Conservation (phyloP, 495 filamentous ascomycete genomes). For the Xylaria castorea region DNA sequence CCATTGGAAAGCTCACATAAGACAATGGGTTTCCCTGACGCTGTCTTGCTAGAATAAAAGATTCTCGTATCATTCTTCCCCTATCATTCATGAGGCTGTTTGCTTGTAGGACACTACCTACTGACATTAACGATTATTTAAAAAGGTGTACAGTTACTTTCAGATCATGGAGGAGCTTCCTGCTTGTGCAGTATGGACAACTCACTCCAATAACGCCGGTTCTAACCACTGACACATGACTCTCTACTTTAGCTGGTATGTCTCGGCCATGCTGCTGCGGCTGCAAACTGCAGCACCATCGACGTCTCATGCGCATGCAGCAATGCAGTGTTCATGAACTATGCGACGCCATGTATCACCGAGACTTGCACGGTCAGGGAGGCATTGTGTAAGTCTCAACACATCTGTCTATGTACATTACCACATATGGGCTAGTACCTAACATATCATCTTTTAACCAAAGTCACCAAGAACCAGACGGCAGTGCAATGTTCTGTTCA, state of each 20-base stretch:
- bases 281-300: neutral
- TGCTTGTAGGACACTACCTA: too few relatives aligned
- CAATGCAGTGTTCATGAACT: neutral
- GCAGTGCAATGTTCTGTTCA: neutral
- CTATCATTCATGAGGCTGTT: too few relatives aligned
- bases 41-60: too few relatives aligned
- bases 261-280: neutral
- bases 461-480: conserved; percentile 14
- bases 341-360: neutral
- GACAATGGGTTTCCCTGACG: too few relatives aligned
- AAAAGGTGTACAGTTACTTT: neutral
- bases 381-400: conserved; percentile 3
- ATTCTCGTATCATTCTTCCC: too few relatives aligned
- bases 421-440: neutral
- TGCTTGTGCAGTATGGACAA: neutral
- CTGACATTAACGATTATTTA: too few relatives aligned
- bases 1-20: too few relatives aligned
- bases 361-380: neutral
- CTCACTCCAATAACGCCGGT: neutral
- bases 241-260: neutral
- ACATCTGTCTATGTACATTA: neutral
- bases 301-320: conserved; percentile 1
- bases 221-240: neutral
- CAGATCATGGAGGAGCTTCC: neutral
- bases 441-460: neutral